These are phyloP conservation scores for Saccharomycopsis sp. DNA, from an alignment of 805 yeast species.

Conservation along the genomic window DNA sequence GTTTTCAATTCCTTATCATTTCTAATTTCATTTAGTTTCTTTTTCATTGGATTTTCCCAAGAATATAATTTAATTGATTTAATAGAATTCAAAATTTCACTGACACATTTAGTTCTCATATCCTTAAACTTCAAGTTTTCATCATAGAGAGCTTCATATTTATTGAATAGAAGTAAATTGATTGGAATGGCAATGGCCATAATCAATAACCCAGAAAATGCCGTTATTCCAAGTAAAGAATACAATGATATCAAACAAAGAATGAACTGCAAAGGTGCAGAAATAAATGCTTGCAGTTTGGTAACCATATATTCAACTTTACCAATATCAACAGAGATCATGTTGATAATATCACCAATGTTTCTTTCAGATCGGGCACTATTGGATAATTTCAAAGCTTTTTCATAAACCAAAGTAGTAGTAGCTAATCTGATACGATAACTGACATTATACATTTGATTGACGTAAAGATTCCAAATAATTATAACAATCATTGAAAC, in stretches of 20 bases:
- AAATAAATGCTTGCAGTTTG: constrained; percentile 45
- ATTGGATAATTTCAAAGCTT: constrained; percentile 61
- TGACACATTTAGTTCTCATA: constrained; percentile 48
- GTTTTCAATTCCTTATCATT: constrained; percentile 51
- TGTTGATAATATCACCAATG: constrained; percentile 75
- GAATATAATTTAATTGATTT: constrained; percentile 62
- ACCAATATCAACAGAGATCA: constrained; percentile 69
- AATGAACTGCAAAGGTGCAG: constrained; percentile 52
- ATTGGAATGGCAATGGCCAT: constrained; percentile 53
- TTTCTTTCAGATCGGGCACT: constrained; percentile 53
- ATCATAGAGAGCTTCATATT: constrained; percentile 39
- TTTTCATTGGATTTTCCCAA: constrained; percentile 62
- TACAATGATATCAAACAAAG: constrained; percentile 49
- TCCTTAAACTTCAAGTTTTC: constrained; percentile 60
- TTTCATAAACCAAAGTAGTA: constrained; percentile 60
- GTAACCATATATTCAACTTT: constrained; percentile 55
- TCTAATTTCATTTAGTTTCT: constrained; percentile 44
- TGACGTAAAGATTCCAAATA: constrained; percentile 61
- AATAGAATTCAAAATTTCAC: constrained; percentile 52
- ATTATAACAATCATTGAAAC: constrained; percentile 55
- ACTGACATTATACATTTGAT: constrained; percentile 52
- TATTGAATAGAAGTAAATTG: constrained; percentile 41
- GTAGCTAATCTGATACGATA: constrained; percentile 60
- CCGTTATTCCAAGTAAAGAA: constrained; percentile 49
- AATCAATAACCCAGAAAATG: constrained; percentile 48